These are phyloP conservation scores for Moesziomyces aphidis DNA, from an alignment of 1,284 basidiomycete species.

Conservation along the genomic window DNA sequence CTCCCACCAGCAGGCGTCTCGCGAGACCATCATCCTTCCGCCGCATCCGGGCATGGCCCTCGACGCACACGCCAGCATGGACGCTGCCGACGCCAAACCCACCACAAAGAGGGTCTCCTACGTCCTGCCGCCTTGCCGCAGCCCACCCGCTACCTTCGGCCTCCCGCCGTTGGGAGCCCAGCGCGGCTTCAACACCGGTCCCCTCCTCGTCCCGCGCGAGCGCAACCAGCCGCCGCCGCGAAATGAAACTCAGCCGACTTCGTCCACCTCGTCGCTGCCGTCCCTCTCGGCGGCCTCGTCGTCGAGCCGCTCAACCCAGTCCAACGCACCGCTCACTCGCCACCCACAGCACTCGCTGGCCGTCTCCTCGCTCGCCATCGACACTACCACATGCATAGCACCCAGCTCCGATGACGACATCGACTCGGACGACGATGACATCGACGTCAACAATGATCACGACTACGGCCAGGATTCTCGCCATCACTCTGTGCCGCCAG, in stretches of 20 bases:
- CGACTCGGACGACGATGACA: slow-evolving; percentile 3
- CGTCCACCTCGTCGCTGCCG: slow-evolving; percentile 13
- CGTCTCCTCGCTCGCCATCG: slow-evolving; percentile 61
- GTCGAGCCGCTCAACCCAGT: slow-evolving; percentile 15
- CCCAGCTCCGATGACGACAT: slow-evolving; percentile 3
- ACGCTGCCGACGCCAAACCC: slow-evolving; percentile 17
- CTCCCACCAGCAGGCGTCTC: too few relatives aligned
- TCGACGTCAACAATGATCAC: slow-evolving; percentile 2
- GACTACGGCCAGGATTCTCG: background rate
- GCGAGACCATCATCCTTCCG: too few relatives aligned
- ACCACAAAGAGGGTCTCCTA: slow-evolving; percentile 54
- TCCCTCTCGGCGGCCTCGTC: slow-evolving; percentile 11
- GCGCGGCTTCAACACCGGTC: slow-evolving; percentile 27
- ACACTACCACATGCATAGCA: slow-evolving; percentile 52
- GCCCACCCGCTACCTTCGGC: slow-evolving; percentile 46
- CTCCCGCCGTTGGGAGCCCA: slow-evolving; percentile 45
- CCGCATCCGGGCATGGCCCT: slow-evolving; percentile 9
- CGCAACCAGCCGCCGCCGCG: background rate
- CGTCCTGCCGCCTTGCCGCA: slow-evolving; percentile 41
- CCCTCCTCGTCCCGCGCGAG: slow-evolving; percentile 27
- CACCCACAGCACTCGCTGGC: slow-evolving; percentile 62
- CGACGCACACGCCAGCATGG: slow-evolving; percentile 15
- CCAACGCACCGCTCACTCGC: slow-evolving; percentile 14
- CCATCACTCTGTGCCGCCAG: slow-evolving; percentile 73
- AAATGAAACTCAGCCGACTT: background rate